Evolutionary conservation across 306 rosid species (phyloP), one percentile per base, ranked within the genome.

Genomic region (Luffa acutangula): DNA sequence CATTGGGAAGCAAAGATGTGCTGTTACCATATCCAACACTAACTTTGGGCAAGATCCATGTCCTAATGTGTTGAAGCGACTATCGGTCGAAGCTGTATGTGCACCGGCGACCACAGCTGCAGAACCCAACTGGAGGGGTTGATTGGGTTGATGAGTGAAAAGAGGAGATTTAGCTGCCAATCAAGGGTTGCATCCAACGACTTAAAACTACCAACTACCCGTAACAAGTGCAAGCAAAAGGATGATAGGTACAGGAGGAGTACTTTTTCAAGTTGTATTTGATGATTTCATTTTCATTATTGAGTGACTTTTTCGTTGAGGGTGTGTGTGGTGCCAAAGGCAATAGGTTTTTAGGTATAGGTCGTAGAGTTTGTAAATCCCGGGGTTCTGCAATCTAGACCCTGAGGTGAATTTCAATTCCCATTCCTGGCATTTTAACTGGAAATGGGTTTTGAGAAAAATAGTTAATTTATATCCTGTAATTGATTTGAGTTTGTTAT

Each of bases 11-110:
- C 79, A 75, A 31, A 89, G 94, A 84, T 96, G 99, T 79, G 82
- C 79, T n/a, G 93, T 96, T 77, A 87, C 94, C 80, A 93, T 96
- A 81, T 80, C 97, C 84, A 93, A 90, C 86, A 88, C 91, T 17
- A 93, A 91, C 89, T 96, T 96, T 8, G 98, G 98, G 56, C 56
- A 65, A 49, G 99, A 96, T 71, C 99, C 99, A 15, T 96, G 99
- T 80, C 99, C 99, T 0, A 96, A 93, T 37, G 98, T 96, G 83
- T 76, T 91, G 90, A 96, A 96, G 89, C 87, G 97, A 81, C 83
- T 96, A 66, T 84, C 99, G 33, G 99, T 96, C 49, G 98, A 96
- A 88, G 99, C 96, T 65, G 89, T 96, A 71, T 96, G 99, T 59
- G 78, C 89, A 73, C 93, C 97, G 12, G 54, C 49, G 52, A 62